These are phyloP conservation scores for Psophocarpus tetragonolobus DNA, from an alignment of 306 rosid genomes.

Conservation along the genomic window DNA sequence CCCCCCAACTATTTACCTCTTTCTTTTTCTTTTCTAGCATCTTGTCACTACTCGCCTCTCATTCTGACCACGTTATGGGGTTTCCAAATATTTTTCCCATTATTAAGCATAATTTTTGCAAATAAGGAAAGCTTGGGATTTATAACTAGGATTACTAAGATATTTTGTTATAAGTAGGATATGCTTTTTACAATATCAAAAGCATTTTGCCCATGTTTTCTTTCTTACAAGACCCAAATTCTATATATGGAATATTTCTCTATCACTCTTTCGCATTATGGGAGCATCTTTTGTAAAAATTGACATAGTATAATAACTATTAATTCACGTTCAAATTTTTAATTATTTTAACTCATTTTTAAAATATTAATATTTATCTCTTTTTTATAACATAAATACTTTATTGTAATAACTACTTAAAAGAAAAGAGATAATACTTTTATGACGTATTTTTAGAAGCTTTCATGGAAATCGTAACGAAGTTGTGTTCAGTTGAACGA, in stretches of 20 bases:
- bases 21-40: background rate
- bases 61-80: too few relatives aligned
- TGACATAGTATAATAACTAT: background rate
- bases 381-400: too few relatives aligned
- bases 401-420: background rate
- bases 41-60: background rate
- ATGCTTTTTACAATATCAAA: too few relatives aligned
- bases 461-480: background rate
- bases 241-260: background rate
- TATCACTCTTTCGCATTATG: background rate
- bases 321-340: too few relatives aligned
- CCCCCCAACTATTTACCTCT: background rate
- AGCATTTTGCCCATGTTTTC: background rate
- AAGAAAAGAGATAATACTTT: too few relatives aligned
- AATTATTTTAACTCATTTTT: too few relatives aligned
- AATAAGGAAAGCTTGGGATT: background rate
- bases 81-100: too few relatives aligned
- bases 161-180: too few relatives aligned
- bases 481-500: background rate
- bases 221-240: background rate
- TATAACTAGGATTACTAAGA: background rate
- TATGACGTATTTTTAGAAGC: background rate
- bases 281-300: background rate
- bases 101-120: background rate
- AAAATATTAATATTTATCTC: too few relatives aligned